Evolutionary conservation across 148 eudicot genomes (phyloP), one percentile per base, ranked within the genome.

Genomic region (Linanthus parryae): DNA sequence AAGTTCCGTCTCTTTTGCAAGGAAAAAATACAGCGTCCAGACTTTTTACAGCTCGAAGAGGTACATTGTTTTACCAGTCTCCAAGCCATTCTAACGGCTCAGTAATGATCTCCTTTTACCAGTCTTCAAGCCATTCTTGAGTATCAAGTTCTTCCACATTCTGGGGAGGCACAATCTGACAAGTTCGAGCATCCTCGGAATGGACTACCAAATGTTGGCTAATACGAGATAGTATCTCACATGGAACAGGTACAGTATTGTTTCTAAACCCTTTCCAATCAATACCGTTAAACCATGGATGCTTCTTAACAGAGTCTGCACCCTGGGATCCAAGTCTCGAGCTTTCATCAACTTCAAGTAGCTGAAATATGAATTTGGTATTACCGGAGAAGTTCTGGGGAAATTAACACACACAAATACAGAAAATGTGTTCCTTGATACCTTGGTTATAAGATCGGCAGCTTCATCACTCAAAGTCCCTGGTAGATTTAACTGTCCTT

Each of bases 121-220:
- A 94, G 57, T 88, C 95, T 66, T 94, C 80, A 21, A 94, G 95
- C 99, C 99, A 88, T 57, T 82, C 85, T 17, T 74, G 67, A 23
- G 83, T 53, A 69, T 77, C 68, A 46, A 79, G 83, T 35, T 82
- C 82, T 47, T 73, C 76, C 15, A 42, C 14, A 38, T 61, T 69
- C 36, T 35, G 64, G 22, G 35, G 44, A 16, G 91, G 76, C 25
- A 87, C 81, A 60, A 63, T 54, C 14, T 66, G 47, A 17, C 71
- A 49, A 34, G 64, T 33, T 43, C 72, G 64, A 24, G 17, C 46
- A 25, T 87, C 94, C 5, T 78, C 83, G 0, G 50, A 18, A 45
- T 34, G 69, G 42, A 42, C 65, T 63, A 72, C 90, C 28, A 82
- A 42, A 59, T 78, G 72, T 63, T 75, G 78, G 41, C 57, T 71